Percentiles rank a stretch among this genome's conserved stretches.
phyloP scores from a whole-genome alignment of 257 asterid genomes.

The Solanum acaule region DNA sequence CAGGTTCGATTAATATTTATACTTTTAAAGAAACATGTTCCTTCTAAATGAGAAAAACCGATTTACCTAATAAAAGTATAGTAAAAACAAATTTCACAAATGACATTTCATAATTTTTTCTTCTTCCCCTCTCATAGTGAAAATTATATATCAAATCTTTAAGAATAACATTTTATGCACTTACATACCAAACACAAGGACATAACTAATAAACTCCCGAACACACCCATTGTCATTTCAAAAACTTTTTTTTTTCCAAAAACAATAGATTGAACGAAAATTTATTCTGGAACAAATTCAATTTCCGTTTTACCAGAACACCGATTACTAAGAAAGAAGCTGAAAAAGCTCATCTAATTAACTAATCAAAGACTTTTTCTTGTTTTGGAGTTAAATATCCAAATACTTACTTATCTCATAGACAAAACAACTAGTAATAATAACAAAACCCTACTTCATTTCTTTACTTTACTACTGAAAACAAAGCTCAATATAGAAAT shows the following conservation, averaged over 20 bases:
- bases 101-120: too few relatives aligned
- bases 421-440: background rate
- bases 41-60: too few relatives aligned
- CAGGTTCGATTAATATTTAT: too few relatives aligned
- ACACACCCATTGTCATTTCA: background rate
- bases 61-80: background rate
- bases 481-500: background rate
- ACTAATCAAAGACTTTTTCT: background rate
- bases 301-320: background rate
- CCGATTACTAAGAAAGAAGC: slow-evolving; percentile 10
- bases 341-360: slow-evolving; percentile 29
- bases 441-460: background rate
- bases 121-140: too few relatives aligned
- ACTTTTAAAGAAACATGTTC: too few relatives aligned
- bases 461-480: background rate
- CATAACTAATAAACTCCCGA: too few relatives aligned
- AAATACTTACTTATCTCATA: background rate
- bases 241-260: background rate
- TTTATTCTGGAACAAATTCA: background rate
- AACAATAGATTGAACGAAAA: background rate
- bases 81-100: too few relatives aligned
- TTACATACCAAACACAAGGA: too few relatives aligned
- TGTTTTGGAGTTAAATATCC: background rate
- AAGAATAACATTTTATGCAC: too few relatives aligned
- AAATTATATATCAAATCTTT: too few relatives aligned